Conservation (phyloP, 345 rosid species). For the Aegle marmelos region DNA sequence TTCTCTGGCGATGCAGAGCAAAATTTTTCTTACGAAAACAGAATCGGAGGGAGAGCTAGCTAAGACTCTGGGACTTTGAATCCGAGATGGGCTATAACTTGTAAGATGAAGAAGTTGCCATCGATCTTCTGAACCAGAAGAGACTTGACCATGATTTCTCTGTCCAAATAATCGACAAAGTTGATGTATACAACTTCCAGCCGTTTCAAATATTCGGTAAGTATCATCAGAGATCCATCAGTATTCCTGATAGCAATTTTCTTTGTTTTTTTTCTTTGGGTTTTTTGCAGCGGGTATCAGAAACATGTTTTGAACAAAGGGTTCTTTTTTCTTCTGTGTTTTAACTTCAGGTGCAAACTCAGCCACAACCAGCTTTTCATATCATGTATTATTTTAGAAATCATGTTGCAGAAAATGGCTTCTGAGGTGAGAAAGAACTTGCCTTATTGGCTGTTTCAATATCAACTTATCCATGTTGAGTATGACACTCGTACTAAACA, state of each 20-base stretch:
- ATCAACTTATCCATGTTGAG: background rate
- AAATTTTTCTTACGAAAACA: background rate
- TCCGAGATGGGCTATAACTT: background rate
- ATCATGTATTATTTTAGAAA: background rate
- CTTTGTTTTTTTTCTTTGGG: no score
- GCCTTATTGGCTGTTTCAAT: background rate
- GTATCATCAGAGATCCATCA: background rate
- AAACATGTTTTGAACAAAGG: background rate
- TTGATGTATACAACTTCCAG: constrained; percentile 17
- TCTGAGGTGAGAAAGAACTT: background rate
- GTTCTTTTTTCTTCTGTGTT: no score
- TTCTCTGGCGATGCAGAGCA: background rate
- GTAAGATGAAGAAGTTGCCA: constrained; percentile 15
- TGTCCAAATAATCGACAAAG: background rate
- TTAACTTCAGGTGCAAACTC: background rate
- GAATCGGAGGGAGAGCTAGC: no score
- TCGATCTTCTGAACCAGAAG: constrained; percentile 9
- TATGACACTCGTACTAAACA: background rate
- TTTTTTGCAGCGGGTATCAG: background rate
- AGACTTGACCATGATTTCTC: constrained; percentile 4
- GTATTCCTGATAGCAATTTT: background rate
- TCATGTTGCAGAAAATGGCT: background rate
- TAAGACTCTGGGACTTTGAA: background rate
- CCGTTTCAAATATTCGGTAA: constrained; percentile 35
- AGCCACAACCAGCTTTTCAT: background rate